Conservation (phyloP, 257 asterid species). For the Nicotiana obtusifolia region DNA sequence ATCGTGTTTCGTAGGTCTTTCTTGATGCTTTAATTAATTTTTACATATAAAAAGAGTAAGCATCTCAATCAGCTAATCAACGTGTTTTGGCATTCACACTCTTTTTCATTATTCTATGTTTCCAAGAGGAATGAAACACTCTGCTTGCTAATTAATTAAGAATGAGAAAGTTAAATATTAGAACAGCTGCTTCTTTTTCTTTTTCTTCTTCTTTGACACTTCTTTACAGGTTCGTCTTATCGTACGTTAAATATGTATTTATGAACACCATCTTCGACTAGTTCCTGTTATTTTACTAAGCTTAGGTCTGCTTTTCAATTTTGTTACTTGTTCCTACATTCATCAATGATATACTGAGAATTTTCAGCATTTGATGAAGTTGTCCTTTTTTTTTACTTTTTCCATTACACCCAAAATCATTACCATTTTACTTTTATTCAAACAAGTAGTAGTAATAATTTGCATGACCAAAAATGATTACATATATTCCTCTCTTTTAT, state of each 20-base stretch:
- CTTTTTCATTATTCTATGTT: constrained; percentile 7
- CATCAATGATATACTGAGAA: constrained; percentile 7
- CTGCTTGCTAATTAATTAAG: neutral
- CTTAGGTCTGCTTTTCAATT: neutral
- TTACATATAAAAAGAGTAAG: too few species aligned
- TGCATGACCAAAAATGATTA: constrained; percentile 8
- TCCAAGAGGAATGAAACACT: neutral
- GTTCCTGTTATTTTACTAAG: neutral
- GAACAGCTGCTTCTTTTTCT: neutral
- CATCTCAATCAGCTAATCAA: neutral
- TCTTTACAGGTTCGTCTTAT: neutral
- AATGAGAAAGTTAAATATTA: neutral
- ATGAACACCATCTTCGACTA: neutral
- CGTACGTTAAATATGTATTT: neutral
- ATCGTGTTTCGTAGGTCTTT: neutral
- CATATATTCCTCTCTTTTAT: neutral
- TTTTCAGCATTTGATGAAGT: constrained; percentile 5
- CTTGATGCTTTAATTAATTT: neutral
- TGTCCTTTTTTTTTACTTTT: constrained; percentile 19
- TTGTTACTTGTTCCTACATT: constrained; percentile 12
- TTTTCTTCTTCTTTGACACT: neutral
- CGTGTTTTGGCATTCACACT: neutral
- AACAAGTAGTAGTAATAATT: neutral
- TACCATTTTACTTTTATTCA: neutral
- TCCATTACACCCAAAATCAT: constrained; percentile 23